A percentile compares a stretch with the other conserved stretches of the same genome.
These are phyloP conservation scores for Cutaneotrichosporon curvatum DNA, from an alignment of 1,284 basidiomycete species.

Conservation along the genomic window DNA sequence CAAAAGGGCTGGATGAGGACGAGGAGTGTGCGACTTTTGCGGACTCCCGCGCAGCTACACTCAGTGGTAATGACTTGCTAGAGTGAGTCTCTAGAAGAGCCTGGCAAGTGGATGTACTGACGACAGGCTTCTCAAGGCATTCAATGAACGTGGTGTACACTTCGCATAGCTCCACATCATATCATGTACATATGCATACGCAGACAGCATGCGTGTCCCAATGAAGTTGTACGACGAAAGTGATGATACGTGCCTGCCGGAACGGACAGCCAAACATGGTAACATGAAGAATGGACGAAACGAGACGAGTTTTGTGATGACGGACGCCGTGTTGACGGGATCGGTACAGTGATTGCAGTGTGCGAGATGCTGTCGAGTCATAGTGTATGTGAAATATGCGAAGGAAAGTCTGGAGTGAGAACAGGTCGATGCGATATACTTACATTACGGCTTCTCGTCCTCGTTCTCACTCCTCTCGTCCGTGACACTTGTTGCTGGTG, in stretches of 20 bases:
- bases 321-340: background rate
- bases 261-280: too few relatives aligned
- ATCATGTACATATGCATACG: conserved; percentile 21
- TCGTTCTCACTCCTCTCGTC: conserved; percentile 15
- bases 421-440: background rate
- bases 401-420: background rate
- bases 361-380: background rate
- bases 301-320: background rate
- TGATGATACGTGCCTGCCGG: too few relatives aligned
- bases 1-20: conserved; percentile 20
- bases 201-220: conserved; percentile 4
- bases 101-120: background rate
- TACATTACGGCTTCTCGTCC: conserved; percentile 6
- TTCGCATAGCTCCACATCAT: conserved; percentile 52
- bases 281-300: background rate
- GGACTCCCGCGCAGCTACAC: conserved; percentile 69
- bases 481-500: conserved; percentile 20
- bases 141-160: conserved; percentile 75
- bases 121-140: conserved; percentile 60
- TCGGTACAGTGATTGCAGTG: background rate
- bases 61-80: conserved; percentile 77
- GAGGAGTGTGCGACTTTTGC: conserved; percentile 49
- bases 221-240: background rate
- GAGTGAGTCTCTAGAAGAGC: conserved; percentile 52
- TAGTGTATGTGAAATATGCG: background rate